phyloP scores from a whole-genome alignment of 1,284 basidiomycete genomes.

The Sporisorium iseilematis-ciliati region DNA sequence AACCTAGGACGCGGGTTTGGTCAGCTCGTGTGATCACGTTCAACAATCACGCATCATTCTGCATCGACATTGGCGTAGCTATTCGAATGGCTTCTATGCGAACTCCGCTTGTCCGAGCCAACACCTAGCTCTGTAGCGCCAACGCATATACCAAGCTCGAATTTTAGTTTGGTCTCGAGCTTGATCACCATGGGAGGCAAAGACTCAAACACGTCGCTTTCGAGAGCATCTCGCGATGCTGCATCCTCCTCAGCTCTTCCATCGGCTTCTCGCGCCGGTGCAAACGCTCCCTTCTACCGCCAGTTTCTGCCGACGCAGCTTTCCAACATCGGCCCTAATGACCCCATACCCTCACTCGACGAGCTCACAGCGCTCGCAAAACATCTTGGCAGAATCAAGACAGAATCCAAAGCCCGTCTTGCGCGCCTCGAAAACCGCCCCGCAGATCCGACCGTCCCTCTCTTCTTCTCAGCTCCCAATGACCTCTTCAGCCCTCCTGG shows the following conservation, averaged over 20 bases:
- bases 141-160: not conserved
- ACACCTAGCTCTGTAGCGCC: too few species aligned
- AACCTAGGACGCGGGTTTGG: not conserved
- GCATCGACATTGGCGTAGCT: not conserved
- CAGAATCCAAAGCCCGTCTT: slow-evolving; percentile 37
- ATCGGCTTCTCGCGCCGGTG: slow-evolving; percentile 13
- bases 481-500: slow-evolving; percentile 48
- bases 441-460: slow-evolving; percentile 29
- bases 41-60: not conserved
- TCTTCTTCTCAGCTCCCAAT: slow-evolving; percentile 43
- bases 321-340: slow-evolving; percentile 41
- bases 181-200: slow-evolving; percentile 34
- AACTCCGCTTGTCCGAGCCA: too few species aligned
- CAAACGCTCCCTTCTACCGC: slow-evolving; percentile 42
- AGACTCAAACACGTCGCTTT: slow-evolving; percentile 24
- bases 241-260: slow-evolving; percentile 5
- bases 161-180: too few species aligned
- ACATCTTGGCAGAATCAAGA: slow-evolving; percentile 39
- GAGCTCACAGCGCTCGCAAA: slow-evolving; percentile 45
- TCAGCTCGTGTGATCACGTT: not conserved
- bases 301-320: slow-evolving; percentile 52
- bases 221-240: slow-evolving; percentile 36
- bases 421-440: slow-evolving; percentile 38
- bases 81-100: not conserved
- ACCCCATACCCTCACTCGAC: slow-evolving; percentile 51